Evolutionary conservation across 306 rosid species (phyloP), one percentile per base, ranked within the genome.

Genomic region (Sicyos edulis): DNA sequence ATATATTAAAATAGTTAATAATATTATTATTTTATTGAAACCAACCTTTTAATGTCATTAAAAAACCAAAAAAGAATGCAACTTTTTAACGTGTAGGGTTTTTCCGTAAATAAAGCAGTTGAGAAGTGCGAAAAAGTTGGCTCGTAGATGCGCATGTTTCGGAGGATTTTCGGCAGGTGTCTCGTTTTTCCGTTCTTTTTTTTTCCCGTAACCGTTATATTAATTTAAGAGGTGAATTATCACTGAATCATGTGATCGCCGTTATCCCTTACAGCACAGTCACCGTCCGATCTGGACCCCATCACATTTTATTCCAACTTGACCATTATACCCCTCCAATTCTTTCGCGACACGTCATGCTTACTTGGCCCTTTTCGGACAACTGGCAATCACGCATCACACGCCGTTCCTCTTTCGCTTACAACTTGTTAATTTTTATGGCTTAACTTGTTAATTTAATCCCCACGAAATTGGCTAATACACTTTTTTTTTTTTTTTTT

Each of bases 111-210:
- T 17, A 13, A 54, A 8, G 60, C 14, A 0, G 26, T 4, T 54
- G 26, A 3, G n/a, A 9, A 22, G n/a, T 58, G 64, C 40, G 9
- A 17, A 11, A 54, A 19, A 54, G 26, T 54, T 54, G 50, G 8
- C 8, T 37, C 19, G 60, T 15, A 0, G 50, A 45, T 44, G 69
- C 80, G 83, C 79, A 83, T 20, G 83, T 83, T 56, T 79, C 79
- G 81, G 83, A 76, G 83, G 71, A 66, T 14, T 61, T 26, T 49
- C 55, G 75, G 79, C 55, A 17, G 17, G 54, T 70, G 22, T 44
- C 7, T 7, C 11, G 34, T 45, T 54, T 40, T 68, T 4, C 26
- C 22, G 0, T 32, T 32, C 2, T 26, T 24, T 26, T 4, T 24
- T 6, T 13, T 26, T 6, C 15, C 42, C 21, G 68, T n/a, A 64